Evolutionary conservation across 331 rosid genomes (phyloP).

Genomic region (Quercus lobata): DNA sequence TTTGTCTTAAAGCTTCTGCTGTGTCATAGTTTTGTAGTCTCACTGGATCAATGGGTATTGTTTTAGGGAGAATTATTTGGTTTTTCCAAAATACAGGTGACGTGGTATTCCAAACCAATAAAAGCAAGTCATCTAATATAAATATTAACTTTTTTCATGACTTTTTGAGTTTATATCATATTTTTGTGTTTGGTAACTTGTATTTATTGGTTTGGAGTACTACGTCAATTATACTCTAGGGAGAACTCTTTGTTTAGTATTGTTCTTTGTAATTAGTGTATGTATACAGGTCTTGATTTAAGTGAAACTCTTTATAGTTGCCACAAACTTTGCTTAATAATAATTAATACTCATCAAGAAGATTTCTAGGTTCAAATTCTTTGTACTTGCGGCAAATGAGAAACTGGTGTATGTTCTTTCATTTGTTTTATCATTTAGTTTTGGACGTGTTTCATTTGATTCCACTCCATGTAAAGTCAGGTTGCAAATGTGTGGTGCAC

Average conservation of each 20-base stretch:
- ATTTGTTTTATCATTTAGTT: background rate
- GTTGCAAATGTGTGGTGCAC: background rate
- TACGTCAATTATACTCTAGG: no score
- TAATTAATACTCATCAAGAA: slow-evolving; percentile 1
- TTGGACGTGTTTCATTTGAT: background rate
- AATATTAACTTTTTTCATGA: no score
- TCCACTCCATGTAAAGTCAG: background rate
- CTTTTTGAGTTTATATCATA: no score
- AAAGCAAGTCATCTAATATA: no score
- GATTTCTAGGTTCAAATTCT: background rate
- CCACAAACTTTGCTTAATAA: no score
- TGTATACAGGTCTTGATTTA: background rate
- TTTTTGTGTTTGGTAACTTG: no score
- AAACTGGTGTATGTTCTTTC: background rate
- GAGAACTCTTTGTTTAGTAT: background rate
- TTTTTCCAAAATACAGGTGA: no score
- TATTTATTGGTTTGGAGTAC: no score
- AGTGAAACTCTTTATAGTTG: background rate
- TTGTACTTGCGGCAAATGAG: background rate
- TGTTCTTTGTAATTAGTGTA: background rate
- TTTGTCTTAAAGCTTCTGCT: background rate
- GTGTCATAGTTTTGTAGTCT: background rate
- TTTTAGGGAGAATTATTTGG: background rate
- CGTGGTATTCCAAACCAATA: no score
- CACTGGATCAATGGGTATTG: background rate